These are phyloP conservation scores for Globisporangium viniferum DNA, from an alignment of 352 stramenopile genomes.

Conservation along the genomic window DNA sequence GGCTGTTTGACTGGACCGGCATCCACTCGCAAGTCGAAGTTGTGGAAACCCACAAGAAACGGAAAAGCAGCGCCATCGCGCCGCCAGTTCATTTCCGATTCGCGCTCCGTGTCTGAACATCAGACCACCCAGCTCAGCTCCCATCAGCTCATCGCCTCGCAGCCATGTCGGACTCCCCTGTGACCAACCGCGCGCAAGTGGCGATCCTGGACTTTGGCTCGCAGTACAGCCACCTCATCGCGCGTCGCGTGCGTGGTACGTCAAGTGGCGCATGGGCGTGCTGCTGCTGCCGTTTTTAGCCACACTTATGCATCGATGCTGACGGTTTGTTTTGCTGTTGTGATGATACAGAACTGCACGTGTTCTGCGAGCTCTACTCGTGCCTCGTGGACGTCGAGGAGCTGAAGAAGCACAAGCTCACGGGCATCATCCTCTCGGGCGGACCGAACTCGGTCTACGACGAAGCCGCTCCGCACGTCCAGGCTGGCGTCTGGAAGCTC, in stretches of 20 bases:
- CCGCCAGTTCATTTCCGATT: conserved; percentile 9
- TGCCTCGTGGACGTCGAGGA: conserved; percentile 94
- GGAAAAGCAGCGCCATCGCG: background rate
- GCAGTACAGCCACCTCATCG: conserved; percentile 99
- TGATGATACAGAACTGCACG: conserved; percentile 87
- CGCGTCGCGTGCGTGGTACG: conserved; percentile 92
- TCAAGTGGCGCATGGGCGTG: background rate
- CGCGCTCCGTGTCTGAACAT: conserved; percentile 3
- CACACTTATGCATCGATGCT: background rate
- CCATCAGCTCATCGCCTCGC: conserved; percentile 9
- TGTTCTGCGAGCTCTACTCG: conserved; percentile 99
- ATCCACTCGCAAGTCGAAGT: conserved; percentile 15
- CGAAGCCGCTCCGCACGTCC: conserved; percentile 92
- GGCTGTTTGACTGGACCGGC: conserved; percentile 25
- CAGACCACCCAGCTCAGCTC: conserved; percentile 7
- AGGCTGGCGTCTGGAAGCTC: conserved; percentile 93
- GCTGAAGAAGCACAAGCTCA: conserved; percentile 92
- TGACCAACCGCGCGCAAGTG: conserved; percentile 93
- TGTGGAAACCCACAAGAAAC: conserved; percentile 7
- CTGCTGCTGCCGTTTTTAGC: background rate
- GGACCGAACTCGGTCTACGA: conserved; percentile 97
- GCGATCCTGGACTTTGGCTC: conserved; percentile 99
- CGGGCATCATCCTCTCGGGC: conserved; percentile 97
- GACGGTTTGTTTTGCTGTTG: conserved; percentile 9
- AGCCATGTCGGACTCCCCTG: conserved; percentile 69